A percentile compares a stretch with the other conserved stretches of the same genome.
These are phyloP conservation scores for Stromatinia cepivora DNA, from an alignment of 2,329 filamentous ascomycete species.

Conservation along the genomic window DNA sequence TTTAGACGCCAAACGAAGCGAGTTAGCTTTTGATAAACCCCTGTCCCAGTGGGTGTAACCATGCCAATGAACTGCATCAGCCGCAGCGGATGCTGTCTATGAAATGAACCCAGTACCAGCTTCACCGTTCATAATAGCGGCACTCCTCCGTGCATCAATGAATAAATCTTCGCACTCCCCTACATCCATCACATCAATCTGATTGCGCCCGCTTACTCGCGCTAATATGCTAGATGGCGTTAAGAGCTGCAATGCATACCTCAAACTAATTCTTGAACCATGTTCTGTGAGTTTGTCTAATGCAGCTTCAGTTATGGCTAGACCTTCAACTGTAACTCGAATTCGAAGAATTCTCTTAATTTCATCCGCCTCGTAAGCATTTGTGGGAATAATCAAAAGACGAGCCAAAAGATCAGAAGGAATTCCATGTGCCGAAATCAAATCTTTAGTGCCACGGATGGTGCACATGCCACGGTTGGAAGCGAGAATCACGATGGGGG, in stretches of 20 bases:
- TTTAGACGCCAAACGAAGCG: conserved; percentile 26
- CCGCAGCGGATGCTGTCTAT: conserved; percentile 28
- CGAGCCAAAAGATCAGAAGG: conserved; percentile 91
- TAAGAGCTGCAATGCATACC: conserved; percentile 90
- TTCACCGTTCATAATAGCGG: conserved; percentile 64
- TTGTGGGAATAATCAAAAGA: conserved; percentile 93
- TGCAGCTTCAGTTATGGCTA: conserved; percentile 77
- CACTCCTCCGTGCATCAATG: conserved; percentile 78
- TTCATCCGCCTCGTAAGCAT: conserved; percentile 82
- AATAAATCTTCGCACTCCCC: conserved; percentile 82
- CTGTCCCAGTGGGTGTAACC: conserved; percentile 14
- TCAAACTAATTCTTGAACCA: conserved; percentile 83
- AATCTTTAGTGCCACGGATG: conserved; percentile 81
- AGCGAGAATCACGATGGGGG: conserved; percentile 94
- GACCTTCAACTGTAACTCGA: conserved; percentile 77
- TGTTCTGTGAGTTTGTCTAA: conserved; percentile 84
- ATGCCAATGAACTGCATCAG: conserved; percentile 16
- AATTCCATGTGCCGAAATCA: conserved; percentile 87
- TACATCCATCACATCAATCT: conserved; percentile 77
- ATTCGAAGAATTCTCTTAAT: conserved; percentile 90
- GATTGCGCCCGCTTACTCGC: conserved; percentile 73
- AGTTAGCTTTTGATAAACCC: conserved; percentile 25
- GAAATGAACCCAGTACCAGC: conserved; percentile 59
- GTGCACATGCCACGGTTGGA: conserved; percentile 94
- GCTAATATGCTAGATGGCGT: conserved; percentile 71